Conservation (phyloP, 2,329 filamentous ascomycete species). For the Hypoxylon sp. region DNA sequence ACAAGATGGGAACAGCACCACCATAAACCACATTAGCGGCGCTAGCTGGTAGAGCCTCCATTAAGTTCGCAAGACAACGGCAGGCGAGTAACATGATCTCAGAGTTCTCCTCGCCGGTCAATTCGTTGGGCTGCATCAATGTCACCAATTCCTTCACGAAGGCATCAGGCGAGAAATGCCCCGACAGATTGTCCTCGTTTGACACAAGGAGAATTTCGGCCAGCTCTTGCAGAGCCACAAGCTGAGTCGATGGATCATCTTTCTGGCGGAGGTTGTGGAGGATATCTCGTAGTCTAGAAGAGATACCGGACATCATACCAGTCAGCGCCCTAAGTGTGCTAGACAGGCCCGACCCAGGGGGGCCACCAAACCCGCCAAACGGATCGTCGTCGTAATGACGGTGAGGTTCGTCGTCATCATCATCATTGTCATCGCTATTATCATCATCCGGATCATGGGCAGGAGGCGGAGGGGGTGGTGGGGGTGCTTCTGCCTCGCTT, state of each 20-base stretch:
- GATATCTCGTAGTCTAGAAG: conserved; percentile 82
- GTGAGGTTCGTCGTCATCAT: conserved; percentile 69
- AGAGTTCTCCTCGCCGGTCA: conserved; percentile 86
- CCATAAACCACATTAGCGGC: conserved; percentile 97
- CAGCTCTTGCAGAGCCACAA: conserved; percentile 92
- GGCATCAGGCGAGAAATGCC: conserved; percentile 92
- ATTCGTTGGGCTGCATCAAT: conserved; percentile 91
- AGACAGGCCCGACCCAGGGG: conserved; percentile 75
- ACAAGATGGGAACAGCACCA: conserved; percentile 93
- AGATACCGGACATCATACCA: conserved; percentile 91
- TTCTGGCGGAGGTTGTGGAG: conserved; percentile 82
- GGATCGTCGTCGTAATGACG: conserved; percentile 75
- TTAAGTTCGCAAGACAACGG: conserved; percentile 93
- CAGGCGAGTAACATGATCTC: conserved; percentile 98
- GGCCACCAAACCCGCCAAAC: conserved; percentile 76
- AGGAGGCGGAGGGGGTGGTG: conserved; percentile 60
- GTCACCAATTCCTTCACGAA: conserved; percentile 95
- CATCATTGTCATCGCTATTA: conserved; percentile 61
- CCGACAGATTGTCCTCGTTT: conserved; percentile 95
- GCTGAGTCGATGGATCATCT: conserved; percentile 86
- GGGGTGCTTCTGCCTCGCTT: conserved; percentile 58
- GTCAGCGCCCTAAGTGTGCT: conserved; percentile 87
- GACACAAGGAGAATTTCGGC: conserved; percentile 94
- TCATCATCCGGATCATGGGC: conserved; percentile 57
- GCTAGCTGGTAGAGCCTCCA: conserved; percentile 94